Percentiles rank a stretch among this genome's conserved stretches.
These are phyloP conservation scores for Saccharomycopsis malanga DNA, from an alignment of 805 yeast species.

Conservation along the genomic window DNA sequence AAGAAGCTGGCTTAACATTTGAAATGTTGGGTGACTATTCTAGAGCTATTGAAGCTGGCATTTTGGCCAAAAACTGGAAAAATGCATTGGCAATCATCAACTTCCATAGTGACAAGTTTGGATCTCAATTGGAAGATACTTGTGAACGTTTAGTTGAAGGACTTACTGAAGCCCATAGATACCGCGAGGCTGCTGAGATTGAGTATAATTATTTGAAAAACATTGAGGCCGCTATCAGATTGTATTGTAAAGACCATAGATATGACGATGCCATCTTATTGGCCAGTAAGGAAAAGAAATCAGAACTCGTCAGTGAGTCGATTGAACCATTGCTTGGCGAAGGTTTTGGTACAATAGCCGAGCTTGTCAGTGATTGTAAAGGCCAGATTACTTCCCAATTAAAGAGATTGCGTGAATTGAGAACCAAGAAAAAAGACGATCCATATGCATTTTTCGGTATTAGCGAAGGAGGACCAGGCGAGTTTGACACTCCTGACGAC, in stretches of 20 bases:
- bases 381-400: conserved; percentile 80
- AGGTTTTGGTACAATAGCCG: conserved; percentile 82
- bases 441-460: conserved; percentile 71
- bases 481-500: conserved; percentile 74
- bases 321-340: conserved; percentile 76
- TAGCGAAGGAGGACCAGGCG: conserved; percentile 36
- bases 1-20: conserved; percentile 73
- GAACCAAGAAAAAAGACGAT: conserved; percentile 76
- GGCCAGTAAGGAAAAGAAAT: conserved; percentile 36
- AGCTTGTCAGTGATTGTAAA: conserved; percentile 87
- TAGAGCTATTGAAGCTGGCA: conserved; percentile 64
- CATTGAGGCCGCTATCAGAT: conserved; percentile 52
- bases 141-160: conserved; percentile 55
- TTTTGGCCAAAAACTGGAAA: conserved; percentile 70
- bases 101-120: conserved; percentile 5
- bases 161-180: conserved; percentile 62
- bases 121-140: conserved; percentile 36
- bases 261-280: conserved; percentile 73
- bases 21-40: conserved; percentile 55
- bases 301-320: conserved; percentile 38
- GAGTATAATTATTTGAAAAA: conserved; percentile 56
- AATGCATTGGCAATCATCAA: conserved; percentile 66
- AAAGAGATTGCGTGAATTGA: conserved; percentile 72
- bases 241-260: conserved; percentile 66
- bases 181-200: conserved; percentile 74